Evolutionary conservation across 129 eudicot species (phyloP).

Genomic region (Helichrysum umbraculigerum): DNA sequence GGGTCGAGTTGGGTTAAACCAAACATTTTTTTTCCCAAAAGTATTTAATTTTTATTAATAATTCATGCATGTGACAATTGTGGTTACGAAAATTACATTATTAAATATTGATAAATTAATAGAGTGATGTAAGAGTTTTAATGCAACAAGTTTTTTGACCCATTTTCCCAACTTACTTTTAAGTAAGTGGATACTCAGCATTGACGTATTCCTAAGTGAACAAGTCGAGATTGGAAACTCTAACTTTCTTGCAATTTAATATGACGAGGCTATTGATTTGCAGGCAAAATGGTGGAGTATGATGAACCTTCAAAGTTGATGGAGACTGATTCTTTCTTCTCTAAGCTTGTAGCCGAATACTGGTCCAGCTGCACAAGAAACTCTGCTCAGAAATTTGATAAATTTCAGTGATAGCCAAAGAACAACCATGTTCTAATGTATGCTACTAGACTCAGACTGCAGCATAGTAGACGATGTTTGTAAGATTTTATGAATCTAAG

Average conservation of each 20-base stretch:
- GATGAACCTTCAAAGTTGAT: constrained; percentile 63
- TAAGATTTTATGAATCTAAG: too few relatives aligned
- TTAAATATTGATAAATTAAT: too few relatives aligned
- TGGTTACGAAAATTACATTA: too few relatives aligned
- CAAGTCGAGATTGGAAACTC: background rate
- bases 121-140: background rate
- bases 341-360: constrained; percentile 73
- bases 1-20: too few relatives aligned
- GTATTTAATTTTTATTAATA: too few relatives aligned
- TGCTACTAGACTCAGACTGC: too few relatives aligned
- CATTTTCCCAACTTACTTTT: background rate
- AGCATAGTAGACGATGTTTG: too few relatives aligned
- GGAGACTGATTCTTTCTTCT: constrained; percentile 49
- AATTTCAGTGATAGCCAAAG: background rate
- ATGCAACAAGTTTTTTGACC: background rate
- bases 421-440: too few relatives aligned
- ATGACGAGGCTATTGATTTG: background rate
- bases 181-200: too few relatives aligned
- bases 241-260: too few relatives aligned
- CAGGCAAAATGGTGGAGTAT: constrained; percentile 65
- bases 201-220: background rate
- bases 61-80: too few relatives aligned
- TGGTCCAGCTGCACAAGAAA: constrained; percentile 60
- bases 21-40: too few relatives aligned
- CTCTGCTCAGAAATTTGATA: constrained; percentile 21